Evolutionary conservation across 2,329 filamentous ascomycete genomes (phyloP), one percentile per base, ranked within the genome.

Genomic region (Phyllosticta citriasiana): DNA sequence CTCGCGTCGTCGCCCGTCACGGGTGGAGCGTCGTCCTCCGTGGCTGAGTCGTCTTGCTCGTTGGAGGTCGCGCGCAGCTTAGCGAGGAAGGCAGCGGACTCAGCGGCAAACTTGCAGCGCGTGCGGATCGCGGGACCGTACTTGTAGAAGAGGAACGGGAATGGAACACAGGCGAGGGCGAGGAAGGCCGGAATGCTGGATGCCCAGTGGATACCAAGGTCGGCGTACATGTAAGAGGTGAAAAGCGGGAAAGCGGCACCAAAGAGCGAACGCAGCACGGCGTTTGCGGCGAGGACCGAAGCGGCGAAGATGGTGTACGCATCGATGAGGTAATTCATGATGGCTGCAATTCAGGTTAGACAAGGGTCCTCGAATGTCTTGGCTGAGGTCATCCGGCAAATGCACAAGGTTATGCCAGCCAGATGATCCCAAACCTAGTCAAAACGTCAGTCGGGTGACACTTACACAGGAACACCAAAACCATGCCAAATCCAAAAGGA

Each of bases 321-420:
- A 67, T 89, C 87, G 63, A 89, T 82, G 12, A 89, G 79, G 72
- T 88, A 89, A 73, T 84, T 87, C 69, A 84, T 79, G 54, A 85
- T 73, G 4, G 40, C 40, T 47, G 14, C n/a, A 16, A n/a, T n/a
- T 3, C 40, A n/a, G 16, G 40, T 47, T 47, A 47, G 40, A n/a
- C 14, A 16, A 4, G n/a, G 40, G 40, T 16, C n/a, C 14, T 16
- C 14, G n/a, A 47, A 6, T 7, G 40, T 16, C 40, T 47, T 47
- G 40, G 40, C 40, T 47, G 40, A 47, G 40, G 40, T 84, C 22
- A 82, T 76, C 68, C 88, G 86, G 64, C 87, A 81, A 9, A 87
- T 78, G 71, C 87, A 88, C 5, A 22, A 24, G 40, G 25, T 30
- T 12, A 25, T 8, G 26, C 50, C 12, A 19, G 12, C 72, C 82